Evolutionary conservation across 176 grass and related monocot species (phyloP), one percentile per base, ranked within the genome.

Genomic region (Carex cristatella): DNA sequence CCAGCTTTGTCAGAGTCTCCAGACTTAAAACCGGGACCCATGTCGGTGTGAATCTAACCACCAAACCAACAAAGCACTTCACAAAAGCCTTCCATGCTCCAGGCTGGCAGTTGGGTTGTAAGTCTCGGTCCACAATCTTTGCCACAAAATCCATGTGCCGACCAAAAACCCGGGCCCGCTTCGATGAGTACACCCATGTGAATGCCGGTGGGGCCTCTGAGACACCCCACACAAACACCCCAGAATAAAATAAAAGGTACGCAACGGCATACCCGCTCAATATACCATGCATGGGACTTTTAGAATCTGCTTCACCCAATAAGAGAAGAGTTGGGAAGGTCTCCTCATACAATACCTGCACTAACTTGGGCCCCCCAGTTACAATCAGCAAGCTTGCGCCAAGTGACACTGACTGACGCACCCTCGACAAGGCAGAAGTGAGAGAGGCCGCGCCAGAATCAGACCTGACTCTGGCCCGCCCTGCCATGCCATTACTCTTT

Each of bases 191-290:
- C 16, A 83, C 61, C 81, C 42, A 83, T 32, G 63, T 83, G 61
- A 3, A 83, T 67, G 81, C 81, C 1, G 81, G 63, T 11, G 61
- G 46, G 15, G 81, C 40, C 49, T 83, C 81, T 16, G 42, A 65
- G 40, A 83, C 44, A 37, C 81, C 81, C 81, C 81, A 83, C 4
- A 19, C 81, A 83, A 83, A 69, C 14, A 67, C 61, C 23, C 81
- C 81, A 53, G 61, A 66, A 83, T 83, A 83, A 65, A 69, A 53
- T 33, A 97, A 61, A 77, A 94, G 85, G 16, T 90, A 89, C 0
- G 94, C 94, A 72, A 97, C 83, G n/a, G 85, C 85, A 75, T 85
- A 94, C 33, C 94, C 94, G 69, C 88, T 84, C 7, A 97, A 63
- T 51, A 86, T 90, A 74, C 84, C 87, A 65, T 87, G 87, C 48